Conservation (phyloP, 257 asterid genomes). For the Solanum appendiculatum region DNA sequence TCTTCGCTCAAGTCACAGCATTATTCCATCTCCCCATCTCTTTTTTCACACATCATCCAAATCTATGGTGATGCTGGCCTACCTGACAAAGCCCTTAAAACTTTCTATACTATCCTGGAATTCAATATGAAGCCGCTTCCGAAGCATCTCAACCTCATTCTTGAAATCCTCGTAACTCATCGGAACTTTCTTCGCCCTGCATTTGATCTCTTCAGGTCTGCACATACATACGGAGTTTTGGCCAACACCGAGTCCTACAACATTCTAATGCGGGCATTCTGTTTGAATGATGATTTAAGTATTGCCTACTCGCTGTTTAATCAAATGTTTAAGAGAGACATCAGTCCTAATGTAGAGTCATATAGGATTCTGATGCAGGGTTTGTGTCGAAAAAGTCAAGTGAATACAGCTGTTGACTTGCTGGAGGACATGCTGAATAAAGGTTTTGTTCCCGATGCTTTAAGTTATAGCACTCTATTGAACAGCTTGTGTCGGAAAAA, state of each 20-base stretch:
- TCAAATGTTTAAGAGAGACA: conserved; percentile 67
- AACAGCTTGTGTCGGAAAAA: conserved; percentile 81
- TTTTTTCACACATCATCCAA: conserved; percentile 65
- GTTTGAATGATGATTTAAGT: conserved; percentile 60
- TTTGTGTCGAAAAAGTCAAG: conserved; percentile 88
- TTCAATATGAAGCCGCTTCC: conserved; percentile 61
- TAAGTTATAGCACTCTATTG: conserved; percentile 69
- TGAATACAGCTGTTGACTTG: conserved; percentile 73
- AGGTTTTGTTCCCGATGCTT: conserved; percentile 78
- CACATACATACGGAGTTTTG: conserved; percentile 51
- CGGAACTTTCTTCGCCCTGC: conserved; percentile 55
- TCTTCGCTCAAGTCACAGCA: conserved; percentile 43
- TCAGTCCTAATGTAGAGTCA: conserved; percentile 70
- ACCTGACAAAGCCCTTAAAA: conserved; percentile 66
- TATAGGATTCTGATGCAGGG: conserved; percentile 83
- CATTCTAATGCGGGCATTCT: conserved; percentile 75
- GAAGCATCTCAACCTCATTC: conserved; percentile 68
- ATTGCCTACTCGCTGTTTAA: conserved; percentile 67
- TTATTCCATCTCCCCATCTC: conserved; percentile 49
- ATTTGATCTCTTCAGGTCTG: conserved; percentile 63
- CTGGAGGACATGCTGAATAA: conserved; percentile 93
- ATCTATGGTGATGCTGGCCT: conserved; percentile 65
- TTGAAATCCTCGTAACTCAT: conserved; percentile 52
- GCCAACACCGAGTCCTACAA: conserved; percentile 71
- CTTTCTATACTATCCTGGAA: conserved; percentile 70